Base-by-base conservation (phyloP, 202 grass and related monocot species). In the Saccharum hybrid region DNA sequence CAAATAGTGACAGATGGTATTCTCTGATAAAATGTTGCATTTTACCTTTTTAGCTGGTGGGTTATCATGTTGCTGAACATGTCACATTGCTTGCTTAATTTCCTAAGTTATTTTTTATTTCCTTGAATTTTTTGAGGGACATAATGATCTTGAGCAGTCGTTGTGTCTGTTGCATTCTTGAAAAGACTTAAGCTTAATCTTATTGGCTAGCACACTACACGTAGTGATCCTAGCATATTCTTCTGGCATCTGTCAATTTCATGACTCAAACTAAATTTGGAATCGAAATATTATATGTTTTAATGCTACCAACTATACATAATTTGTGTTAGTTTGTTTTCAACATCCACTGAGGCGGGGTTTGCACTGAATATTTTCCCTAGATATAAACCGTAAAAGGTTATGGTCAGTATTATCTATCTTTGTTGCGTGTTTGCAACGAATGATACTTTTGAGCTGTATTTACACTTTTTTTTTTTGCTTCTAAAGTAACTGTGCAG, bases 391-490 rank as follows among this genome's bases (percentile, higher is more conserved):
- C 6, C 8, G n/a, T 16, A 56, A 33, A 78, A 34, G 65, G 51
- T 40, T 8, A 22, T 64, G 68, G 19, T 74, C 40, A 78, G 3
- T 63, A 36, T 57, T 65, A 5, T 72, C 51, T 69, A 63, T 75
- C 11, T 34, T 63, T 66, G 76, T 80, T 74, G 16, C 4, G 19
- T 14, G 1, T 63, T 87, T 54, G 30, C 41, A 41, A 36, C 1
- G 49, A 54, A 54, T 78, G 2, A 56, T 66, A 22, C 21, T 56
- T 76, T 71, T 72, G 56, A 43, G 21, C 13, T 75, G 71, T 68
- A 52, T 52, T 68, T n/a, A n/a, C n/a, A n/a, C n/a, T n/a, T n/a
- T n/a, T 72, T 10, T n/a, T 70, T 83, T 33, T 45, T 45, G 16
- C 54, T 87, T 78, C 59, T 66, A 28, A 78, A 10, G 3, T 45